Base-by-base conservation (phyloP, 208 protist species). In the Blechomonas ayalai region DNA sequence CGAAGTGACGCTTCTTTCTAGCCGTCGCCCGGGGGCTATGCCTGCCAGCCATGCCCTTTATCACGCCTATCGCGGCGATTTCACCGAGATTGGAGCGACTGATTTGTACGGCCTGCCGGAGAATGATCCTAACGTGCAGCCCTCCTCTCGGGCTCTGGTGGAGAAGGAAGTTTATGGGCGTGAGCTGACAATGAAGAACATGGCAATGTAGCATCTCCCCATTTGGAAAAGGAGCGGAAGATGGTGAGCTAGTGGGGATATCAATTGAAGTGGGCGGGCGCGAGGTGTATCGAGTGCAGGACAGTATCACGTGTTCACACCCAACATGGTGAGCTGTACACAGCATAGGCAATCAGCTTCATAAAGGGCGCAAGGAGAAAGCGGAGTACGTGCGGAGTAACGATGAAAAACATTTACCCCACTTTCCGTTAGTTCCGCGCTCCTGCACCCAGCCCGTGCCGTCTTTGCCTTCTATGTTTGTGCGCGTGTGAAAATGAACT, bases 91-190 rank as follows among this genome's bases (percentile, higher is more conserved):
- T 33, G 55, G 49, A 7, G 67, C 75, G 0, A 38, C 32, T 28
- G 85, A 94, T 29, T 8, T 94, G 8, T 90, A 90, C 51, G 85
- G 85, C 1, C 62, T 77, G 20, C 68, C 66, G 27, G 77, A 94
- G 71, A 64, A 94, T 57, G 59, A 90, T 46, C 82, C 85, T 18
- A 82, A 77, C 22, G 77, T 94, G 46, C 85, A 94, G 65, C 85
- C 85, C 6, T 73, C 80, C 9, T 80, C 85, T 12, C 78, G 82
- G 22, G 71, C 73, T 1, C 34, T 94, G 7, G 79, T 67, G 18
- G 85, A 94, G 61, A 60, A 72, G 35, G 44, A 59, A 20, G 61
- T 94, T 10, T 81, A 94, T 59, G 85, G 85, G 26, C 61, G 76
- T 42, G 85, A 94, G 59, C 66, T 94, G 40, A 85, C 81, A 10